A percentile compares a stretch with the other conserved stretches of the same genome.
Evolutionary conservation across 495 filamentous ascomycete species (phyloP).

Genomic region (Copromyces sp.): DNA sequence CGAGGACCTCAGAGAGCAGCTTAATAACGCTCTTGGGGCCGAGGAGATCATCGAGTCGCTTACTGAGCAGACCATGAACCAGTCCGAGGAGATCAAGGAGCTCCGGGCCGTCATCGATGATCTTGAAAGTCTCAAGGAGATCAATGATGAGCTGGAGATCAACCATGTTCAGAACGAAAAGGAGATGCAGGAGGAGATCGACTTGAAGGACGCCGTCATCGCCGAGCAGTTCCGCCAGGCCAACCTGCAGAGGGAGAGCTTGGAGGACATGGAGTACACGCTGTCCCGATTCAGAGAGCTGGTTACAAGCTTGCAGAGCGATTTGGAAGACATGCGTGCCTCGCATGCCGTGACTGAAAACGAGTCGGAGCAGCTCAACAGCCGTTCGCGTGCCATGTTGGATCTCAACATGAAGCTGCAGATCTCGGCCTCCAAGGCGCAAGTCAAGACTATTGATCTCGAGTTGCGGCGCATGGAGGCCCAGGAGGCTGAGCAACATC

Average conservation of each 20-base stretch:
- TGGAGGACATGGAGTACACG: slow-evolving; percentile 85
- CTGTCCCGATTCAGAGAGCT: slow-evolving; percentile 79
- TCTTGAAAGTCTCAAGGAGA: slow-evolving; percentile 75
- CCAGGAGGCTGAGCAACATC: slow-evolving; percentile 78
- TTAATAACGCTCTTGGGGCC: slow-evolving; percentile 75
- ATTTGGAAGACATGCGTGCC: slow-evolving; percentile 83
- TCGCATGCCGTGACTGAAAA: slow-evolving; percentile 86
- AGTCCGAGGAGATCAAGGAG: slow-evolving; percentile 75
- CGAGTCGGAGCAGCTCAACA: slow-evolving; percentile 77
- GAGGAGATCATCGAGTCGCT: slow-evolving; percentile 93
- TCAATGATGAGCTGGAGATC: slow-evolving; percentile 87
- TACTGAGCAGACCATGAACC: slow-evolving; percentile 69
- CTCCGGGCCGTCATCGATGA: slow-evolving; percentile 73
- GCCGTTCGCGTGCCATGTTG: slow-evolving; percentile 83
- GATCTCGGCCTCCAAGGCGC: slow-evolving; percentile 75
- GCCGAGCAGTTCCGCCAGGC: slow-evolving; percentile 61
- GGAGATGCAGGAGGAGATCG: slow-evolving; percentile 87
- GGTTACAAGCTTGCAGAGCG: slow-evolving; percentile 73
- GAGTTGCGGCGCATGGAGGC: slow-evolving; percentile 82
- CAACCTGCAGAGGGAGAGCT: slow-evolving; percentile 56
- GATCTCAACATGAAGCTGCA: slow-evolving; percentile 93
- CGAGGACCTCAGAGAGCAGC: slow-evolving; percentile 80
- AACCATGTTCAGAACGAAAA: slow-evolving; percentile 89
- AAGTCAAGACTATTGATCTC: slow-evolving; percentile 86
- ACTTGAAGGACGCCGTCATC: slow-evolving; percentile 68